A percentile compares a stretch with the other conserved stretches of the same genome.
Evolutionary conservation across 352 stramenopile species (phyloP).

Genomic region (Hyaloperonospora brassicae): DNA sequence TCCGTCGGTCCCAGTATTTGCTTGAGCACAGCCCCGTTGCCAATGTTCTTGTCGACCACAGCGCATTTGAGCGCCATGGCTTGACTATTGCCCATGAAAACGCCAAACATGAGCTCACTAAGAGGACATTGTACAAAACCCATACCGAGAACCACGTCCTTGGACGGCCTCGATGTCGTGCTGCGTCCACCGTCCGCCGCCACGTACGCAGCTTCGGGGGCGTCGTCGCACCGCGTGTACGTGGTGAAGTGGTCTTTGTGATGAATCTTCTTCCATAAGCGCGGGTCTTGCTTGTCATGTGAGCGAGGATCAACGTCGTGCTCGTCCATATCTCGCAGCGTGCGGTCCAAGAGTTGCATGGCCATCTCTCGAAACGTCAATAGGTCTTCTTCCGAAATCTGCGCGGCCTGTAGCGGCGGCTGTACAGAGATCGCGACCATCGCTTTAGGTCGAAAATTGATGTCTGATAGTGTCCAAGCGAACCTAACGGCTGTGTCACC

Average conservation of each 20-base stretch:
- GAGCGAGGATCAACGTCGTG: constrained; percentile 17
- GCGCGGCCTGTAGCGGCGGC: constrained; percentile 13
- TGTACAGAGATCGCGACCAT: constrained; percentile 18
- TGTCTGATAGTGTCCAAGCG: too few relatives aligned
- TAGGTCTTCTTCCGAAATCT: constrained; percentile 23
- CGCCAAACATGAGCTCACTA: constrained; percentile 39
- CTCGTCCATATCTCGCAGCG: constrained; percentile 31
- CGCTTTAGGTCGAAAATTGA: too few relatives aligned
- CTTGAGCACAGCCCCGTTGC: constrained; percentile 28
- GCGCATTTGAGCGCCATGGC: constrained; percentile 25
- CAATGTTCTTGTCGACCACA: constrained; percentile 33
- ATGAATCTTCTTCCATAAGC: constrained; percentile 30
- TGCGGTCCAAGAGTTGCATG: constrained; percentile 32
- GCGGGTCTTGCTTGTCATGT: constrained; percentile 26
- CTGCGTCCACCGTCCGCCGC: constrained; percentile 20
- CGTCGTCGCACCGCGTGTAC: constrained; percentile 24
- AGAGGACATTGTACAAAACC: constrained; percentile 36
- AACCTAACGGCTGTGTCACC: too few relatives aligned
- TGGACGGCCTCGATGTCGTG: constrained; percentile 23
- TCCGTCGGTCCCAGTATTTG: constrained; percentile 28
- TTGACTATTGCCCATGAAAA: constrained; percentile 24
- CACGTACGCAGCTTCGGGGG: constrained; percentile 26
- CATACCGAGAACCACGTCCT: constrained; percentile 37
- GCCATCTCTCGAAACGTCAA: constrained; percentile 34
- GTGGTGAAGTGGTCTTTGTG: constrained; percentile 26